These are phyloP conservation scores for Lachnellula cervina DNA, from an alignment of 2,329 filamentous ascomycete species.

Conservation along the genomic window DNA sequence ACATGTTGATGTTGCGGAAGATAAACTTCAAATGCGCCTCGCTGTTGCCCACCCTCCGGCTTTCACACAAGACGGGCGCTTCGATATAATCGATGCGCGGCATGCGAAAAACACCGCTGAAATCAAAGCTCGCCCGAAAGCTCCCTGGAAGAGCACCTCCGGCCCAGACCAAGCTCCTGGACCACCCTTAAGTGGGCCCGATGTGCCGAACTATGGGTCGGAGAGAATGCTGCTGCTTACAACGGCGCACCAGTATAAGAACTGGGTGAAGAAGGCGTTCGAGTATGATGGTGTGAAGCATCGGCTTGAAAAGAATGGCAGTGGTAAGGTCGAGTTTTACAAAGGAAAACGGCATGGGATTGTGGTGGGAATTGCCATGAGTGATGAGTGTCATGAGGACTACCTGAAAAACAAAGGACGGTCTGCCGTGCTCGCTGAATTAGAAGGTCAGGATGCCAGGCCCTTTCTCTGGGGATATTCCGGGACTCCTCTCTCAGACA, in stretches of 20 bases:
- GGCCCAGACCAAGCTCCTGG: too few species aligned
- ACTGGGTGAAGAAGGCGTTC: conserved; percentile 7
- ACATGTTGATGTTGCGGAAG: conserved; percentile 11
- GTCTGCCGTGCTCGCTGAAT: conserved; percentile 4
- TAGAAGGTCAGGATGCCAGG: conserved; percentile 3
- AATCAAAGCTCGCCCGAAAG: background rate
- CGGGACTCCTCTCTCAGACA: conserved; percentile 15
- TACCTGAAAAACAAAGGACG: conserved; percentile 10
- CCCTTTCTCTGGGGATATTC: conserved; percentile 22
- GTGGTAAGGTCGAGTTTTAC: background rate
- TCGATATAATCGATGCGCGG: background rate
- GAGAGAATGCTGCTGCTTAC: conserved; percentile 18
- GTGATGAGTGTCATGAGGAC: conserved; percentile 22
- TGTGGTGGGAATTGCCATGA: conserved; percentile 22
- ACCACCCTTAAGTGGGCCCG: background rate
- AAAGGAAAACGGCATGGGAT: conserved; percentile 4
- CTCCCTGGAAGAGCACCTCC: background rate
- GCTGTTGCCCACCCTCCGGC: conserved; percentile 8
- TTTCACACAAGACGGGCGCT: background rate
- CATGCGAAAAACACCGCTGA: background rate
- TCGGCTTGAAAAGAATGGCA: background rate
- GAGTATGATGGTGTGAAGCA: background rate
- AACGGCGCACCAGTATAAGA: conserved; percentile 6
- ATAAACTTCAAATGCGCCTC: conserved; percentile 10
- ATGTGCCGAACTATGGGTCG: conserved; percentile 3